A percentile compares a stretch with the other conserved stretches of the same genome.
phyloP scores from a whole-genome alignment of 371 early-diverging fungal genomes.

The Mortierella sp. region DNA sequence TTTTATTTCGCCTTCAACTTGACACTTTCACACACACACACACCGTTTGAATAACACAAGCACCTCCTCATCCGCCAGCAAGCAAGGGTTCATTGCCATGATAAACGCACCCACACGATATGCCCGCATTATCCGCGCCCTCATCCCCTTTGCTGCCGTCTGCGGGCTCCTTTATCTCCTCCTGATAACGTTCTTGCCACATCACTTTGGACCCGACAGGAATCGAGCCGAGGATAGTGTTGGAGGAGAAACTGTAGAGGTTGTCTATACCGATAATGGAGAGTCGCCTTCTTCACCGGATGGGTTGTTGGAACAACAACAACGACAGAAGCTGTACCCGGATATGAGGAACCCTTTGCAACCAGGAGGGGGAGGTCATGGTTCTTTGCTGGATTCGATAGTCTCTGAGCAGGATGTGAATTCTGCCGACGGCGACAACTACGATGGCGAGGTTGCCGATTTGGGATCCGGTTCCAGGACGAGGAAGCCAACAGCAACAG shows the following conservation, averaged over 20 bases:
- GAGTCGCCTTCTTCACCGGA: background rate
- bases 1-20: too few relatives aligned
- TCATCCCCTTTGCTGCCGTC: conserved; percentile 31
- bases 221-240: background rate
- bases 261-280: background rate
- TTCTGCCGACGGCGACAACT: background rate
- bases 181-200: conserved; percentile 30
- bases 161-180: conserved; percentile 35
- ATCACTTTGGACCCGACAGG: conserved; percentile 9
- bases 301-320: background rate
- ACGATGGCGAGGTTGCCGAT: background rate
- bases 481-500: background rate
- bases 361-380: background rate
- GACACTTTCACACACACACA: background rate
- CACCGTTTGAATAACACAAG: background rate
- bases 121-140: conserved; percentile 28
- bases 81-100: conserved; percentile 7
- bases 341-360: background rate
- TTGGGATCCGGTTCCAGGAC: background rate
- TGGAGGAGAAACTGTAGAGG: background rate
- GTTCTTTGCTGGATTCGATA: background rate
- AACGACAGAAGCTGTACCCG: background rate
- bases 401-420: background rate
- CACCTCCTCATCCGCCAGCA: background rate
- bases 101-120: conserved; percentile 39